Evolutionary conservation across 2,329 filamentous ascomycete genomes (phyloP).

Genomic region (Xylariaceae sp.): DNA sequence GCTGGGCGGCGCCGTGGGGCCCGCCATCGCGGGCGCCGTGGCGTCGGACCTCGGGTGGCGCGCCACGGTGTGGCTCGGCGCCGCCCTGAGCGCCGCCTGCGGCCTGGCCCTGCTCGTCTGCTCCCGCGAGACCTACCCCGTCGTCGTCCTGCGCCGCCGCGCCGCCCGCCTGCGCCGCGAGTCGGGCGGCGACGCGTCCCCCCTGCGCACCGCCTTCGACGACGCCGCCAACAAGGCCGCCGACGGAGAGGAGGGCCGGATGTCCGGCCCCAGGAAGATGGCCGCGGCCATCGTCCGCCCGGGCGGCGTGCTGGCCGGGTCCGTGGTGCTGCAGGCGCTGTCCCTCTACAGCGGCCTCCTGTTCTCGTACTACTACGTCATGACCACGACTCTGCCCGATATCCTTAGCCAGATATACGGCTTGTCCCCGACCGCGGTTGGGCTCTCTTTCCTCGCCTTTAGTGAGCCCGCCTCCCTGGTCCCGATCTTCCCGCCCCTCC

Average conservation of each 20-base stretch:
- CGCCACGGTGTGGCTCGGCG: slow-evolving; percentile 42
- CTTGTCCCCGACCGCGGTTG: slow-evolving; percentile 43
- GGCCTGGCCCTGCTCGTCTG: slow-evolving; percentile 43
- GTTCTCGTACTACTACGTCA: slow-evolving; percentile 46
- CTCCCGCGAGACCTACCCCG: slow-evolving; percentile 55
- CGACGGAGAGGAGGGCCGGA: slow-evolving; percentile 13
- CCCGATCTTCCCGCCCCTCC: slow-evolving; percentile 4
- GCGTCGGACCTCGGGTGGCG: slow-evolving; percentile 50
- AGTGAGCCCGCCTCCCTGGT: slow-evolving; percentile 34
- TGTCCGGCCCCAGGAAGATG: slow-evolving; percentile 23
- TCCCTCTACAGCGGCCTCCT: slow-evolving; percentile 39
- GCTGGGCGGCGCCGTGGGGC: slow-evolving; percentile 49
- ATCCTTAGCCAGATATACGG: slow-evolving; percentile 41
- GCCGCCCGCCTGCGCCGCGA: slow-evolving; percentile 26
- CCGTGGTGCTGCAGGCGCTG: slow-evolving; percentile 42
- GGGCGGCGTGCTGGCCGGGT: slow-evolving; percentile 38
- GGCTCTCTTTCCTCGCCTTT: slow-evolving; percentile 46
- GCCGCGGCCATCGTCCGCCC: slow-evolving; percentile 38
- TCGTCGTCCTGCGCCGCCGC: slow-evolving; percentile 42
- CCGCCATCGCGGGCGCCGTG: slow-evolving; percentile 46
- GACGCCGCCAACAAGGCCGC: slow-evolving; percentile 22
- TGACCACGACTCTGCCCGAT: slow-evolving; percentile 44
- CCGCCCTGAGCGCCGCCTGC: slow-evolving; percentile 37
- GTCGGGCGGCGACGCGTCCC: slow-evolving; percentile 22
- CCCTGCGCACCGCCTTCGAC: slow-evolving; percentile 26